Evolutionary conservation across 768 basidiomycete genomes (phyloP), one percentile per base, ranked within the genome.

Genomic region (Gymnopilus dilepis): DNA sequence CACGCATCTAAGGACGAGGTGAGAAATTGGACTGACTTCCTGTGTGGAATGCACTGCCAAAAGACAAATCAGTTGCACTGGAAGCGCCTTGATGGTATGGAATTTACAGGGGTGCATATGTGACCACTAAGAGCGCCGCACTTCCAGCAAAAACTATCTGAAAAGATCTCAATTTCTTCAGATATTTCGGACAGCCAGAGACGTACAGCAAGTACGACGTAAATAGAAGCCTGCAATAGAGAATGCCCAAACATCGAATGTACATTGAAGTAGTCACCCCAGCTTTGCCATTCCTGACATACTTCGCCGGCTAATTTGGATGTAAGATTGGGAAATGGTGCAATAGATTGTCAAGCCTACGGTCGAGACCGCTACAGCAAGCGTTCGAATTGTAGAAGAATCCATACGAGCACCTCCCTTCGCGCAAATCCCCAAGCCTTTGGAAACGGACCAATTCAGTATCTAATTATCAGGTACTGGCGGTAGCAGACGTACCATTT

Each of bases 301-400:
- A 85, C 68, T 65, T 90, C 87, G 34, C 89, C 89, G 40, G 88
- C 89, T 90, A 65, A 24, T 43, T 47, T 69, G 24, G 30, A 33
- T n/a, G 13, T 45, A 30, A 60, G 53, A 50, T 40, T 45, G 38
- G 76, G 37, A n/a, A 41, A 15, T 30, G 30, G 24, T 58, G 52
- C 21, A 19, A 4, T 13, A 45, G 9, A 52, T 12, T 48, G 13
- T 34, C 41, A 31, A 37, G 79, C 84, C 62, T 67, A 86, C 85
- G 77, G 69, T 87, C 86, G 33, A 90, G 71, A 33, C 87, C 88
- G 63, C 82, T 85, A 74, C 89, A 91, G 66, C 90, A 91, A 21
- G 86, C 78, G 24, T 86, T 84, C 70, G 86, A 85, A 65, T 88
- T 90, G 72, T 89, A 90, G 72, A 89, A 86, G 74, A 90, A 85